A percentile compares a stretch with the other conserved stretches of the same genome.
These are phyloP conservation scores for Bryoglossum gracile DNA, from an alignment of 495 filamentous ascomycete species.

Conservation along the genomic window DNA sequence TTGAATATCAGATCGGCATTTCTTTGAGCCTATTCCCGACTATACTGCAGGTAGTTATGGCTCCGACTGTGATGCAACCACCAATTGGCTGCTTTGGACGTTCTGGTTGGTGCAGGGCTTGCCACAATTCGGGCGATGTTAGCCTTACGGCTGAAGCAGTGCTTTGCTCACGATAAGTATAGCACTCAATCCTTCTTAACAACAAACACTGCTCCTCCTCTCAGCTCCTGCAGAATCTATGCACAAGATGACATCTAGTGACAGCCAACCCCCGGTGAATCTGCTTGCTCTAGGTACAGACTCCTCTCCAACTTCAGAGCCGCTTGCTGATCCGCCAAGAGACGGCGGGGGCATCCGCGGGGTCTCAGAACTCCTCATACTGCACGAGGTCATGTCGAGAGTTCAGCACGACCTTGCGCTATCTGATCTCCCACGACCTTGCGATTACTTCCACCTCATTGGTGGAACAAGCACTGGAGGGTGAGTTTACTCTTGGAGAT, in stretches of 20 bases:
- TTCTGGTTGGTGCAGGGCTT: no score
- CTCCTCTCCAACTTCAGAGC: background rate
- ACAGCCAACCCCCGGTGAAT: background rate
- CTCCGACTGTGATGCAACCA: no score
- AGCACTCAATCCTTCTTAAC: background rate
- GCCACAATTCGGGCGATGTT: background rate
- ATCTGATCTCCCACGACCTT: conserved; percentile 26
- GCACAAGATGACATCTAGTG: background rate
- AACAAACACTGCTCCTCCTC: background rate
- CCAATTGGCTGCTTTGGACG: no score
- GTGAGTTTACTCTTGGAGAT: conserved; percentile 12
- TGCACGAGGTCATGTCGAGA: conserved; percentile 28
- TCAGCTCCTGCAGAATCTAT: background rate
- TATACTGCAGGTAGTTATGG: no score
- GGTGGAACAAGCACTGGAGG: conserved; percentile 36
- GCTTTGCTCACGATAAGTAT: background rate
- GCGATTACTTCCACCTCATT: conserved; percentile 34
- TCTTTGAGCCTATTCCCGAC: no score
- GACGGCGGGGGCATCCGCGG: conserved; percentile 35
- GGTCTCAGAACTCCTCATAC: conserved; percentile 28
- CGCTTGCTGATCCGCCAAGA: conserved; percentile 2
- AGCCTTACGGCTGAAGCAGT: background rate
- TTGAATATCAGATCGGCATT: no score
- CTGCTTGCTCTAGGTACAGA: background rate
- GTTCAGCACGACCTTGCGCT: conserved; percentile 21